Evolutionary conservation across 2,329 filamentous ascomycete species (phyloP), one percentile per base, ranked within the genome.

Genomic region (Aureobasidium vineae): DNA sequence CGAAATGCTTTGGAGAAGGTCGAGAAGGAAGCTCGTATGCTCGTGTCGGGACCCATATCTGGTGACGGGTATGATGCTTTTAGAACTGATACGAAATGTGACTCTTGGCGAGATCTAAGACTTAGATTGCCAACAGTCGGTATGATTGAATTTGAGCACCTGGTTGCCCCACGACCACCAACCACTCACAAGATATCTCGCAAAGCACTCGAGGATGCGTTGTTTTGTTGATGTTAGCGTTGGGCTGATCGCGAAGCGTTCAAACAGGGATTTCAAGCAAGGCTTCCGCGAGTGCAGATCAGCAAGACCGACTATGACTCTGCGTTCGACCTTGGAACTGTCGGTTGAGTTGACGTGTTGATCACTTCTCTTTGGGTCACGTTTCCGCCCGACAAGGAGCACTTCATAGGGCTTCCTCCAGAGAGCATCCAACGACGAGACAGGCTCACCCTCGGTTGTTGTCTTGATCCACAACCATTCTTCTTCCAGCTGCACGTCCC

Each of bases 381-480:
- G 10, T 64, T 70, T 73, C 3, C 75, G 82, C 74, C 74, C 90
- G 56, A 94, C 78, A 16, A 94, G 77, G 28, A 93, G 76, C 57
- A 88, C 81, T 76, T 95, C 91, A 82, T 90, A 94, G 0, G 91
- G 90, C 76, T 88, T 92, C 69, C 90, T 83, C 87, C 87, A 90
- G 2, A 76, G 68, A 3, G 85, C 85, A 38, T 87, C 82, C 2
- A 90, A 65, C 38, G 82, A 76, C 67, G 84, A 85, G 33, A 92
- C 80, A 0, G 89, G 87, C 73, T 89, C 85, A 0, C 90, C 90
- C 0, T 75, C 70, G 0, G 76, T 75, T 0, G 90, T 91, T 13
- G 89, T 82, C 75, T 95, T 95, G 57, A 93, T 75, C 90, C 90
- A 95, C 2, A 87, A 82, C 90, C 90, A 94, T 73, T 93, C 89